Base-by-base conservation (phyloP, 768 basidiomycete species). In the Suillus brevipes region DNA sequence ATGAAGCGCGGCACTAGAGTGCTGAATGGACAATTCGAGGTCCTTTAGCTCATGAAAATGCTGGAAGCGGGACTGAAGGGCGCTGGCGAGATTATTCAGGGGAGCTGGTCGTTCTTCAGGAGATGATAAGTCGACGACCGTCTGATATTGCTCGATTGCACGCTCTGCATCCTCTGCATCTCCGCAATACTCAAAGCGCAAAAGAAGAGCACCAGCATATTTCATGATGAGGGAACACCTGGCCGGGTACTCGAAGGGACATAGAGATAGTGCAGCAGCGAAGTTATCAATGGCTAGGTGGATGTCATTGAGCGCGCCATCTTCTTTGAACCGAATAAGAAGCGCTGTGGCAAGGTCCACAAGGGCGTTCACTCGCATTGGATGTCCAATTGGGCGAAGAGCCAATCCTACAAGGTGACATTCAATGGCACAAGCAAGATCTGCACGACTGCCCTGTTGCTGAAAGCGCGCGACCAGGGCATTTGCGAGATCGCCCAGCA, bases 281-380 rank as follows among this genome's bases (percentile, higher is more conserved):
- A 76, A 73, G 49, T 69, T 63, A 38, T 69, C 66, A 50, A 75
- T 69, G 10, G 71, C 78, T n/a, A 73, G 64, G 45, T 78, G 71
- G 4, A 78, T 61, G 42, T 78, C 78, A 42, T 64, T 61, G 23
- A 64, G 55, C 37, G 57, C 38, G 6, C 75, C 67, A 16, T 67
- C 67, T 55, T 70, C 60, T 49, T 72, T 69, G 42, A 76, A 75
- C 25, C 71, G 77, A 47, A 70, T 67, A 9, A 72, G 70, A 20
- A 78, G 58, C 10, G 68, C 71, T 28, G 70, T 70, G 6, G 74
- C 77, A 58, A 78, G 74, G 47, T 73, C 74, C 47, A 69, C 71
- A 37, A 79, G 36, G 12, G 69, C 61, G 47, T 56, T 69, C 38
- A 70, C 60, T 43, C 68, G 68, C n/a, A 71, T 67, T 14, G 75